Evolutionary conservation across 805 yeast species (phyloP).

Genomic region (Priceomyces carsonii): DNA sequence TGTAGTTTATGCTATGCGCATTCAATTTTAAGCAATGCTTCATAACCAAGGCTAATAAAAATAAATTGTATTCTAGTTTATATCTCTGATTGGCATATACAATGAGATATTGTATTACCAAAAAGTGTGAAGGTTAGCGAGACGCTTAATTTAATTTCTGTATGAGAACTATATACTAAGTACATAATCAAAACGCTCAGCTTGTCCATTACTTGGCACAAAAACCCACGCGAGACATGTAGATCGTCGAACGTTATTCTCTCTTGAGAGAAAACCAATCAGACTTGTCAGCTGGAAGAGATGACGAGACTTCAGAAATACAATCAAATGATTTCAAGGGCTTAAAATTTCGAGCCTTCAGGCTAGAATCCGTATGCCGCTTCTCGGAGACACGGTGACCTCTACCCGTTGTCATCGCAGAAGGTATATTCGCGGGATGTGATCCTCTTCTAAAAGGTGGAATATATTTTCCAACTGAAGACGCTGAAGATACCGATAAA

Average conservation of each 20-base stretch:
- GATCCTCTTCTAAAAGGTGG: slow-evolving; percentile 73
- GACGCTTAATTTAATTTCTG: no score
- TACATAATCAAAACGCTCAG: no score
- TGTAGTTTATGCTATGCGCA: no score
- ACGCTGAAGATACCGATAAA: slow-evolving; percentile 10
- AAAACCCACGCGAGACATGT: no score
- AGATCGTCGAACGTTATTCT: slow-evolving; percentile 18
- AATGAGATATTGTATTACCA: no score
- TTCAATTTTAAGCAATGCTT: no score
- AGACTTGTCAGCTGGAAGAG: slow-evolving; percentile 22
- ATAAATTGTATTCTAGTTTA: no score
- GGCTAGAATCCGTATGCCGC: slow-evolving; percentile 1
- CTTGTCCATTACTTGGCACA: no score
- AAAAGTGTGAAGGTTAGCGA: no score
- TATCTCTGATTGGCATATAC: no score
- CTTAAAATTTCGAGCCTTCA: not conserved
- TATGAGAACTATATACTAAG: not conserved
- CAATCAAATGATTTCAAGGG: not conserved
- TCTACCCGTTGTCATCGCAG: slow-evolving; percentile 1
- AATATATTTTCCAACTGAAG: slow-evolving; percentile 54
- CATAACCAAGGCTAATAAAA: no score
- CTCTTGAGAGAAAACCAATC: slow-evolving; percentile 26
- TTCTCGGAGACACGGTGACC: slow-evolving; percentile 7
- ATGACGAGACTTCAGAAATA: slow-evolving; percentile 14
- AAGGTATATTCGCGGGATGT: slow-evolving; percentile 12